Conservation (phyloP, 2,329 filamentous ascomycete species). For the Fusarium globosum region DNA sequence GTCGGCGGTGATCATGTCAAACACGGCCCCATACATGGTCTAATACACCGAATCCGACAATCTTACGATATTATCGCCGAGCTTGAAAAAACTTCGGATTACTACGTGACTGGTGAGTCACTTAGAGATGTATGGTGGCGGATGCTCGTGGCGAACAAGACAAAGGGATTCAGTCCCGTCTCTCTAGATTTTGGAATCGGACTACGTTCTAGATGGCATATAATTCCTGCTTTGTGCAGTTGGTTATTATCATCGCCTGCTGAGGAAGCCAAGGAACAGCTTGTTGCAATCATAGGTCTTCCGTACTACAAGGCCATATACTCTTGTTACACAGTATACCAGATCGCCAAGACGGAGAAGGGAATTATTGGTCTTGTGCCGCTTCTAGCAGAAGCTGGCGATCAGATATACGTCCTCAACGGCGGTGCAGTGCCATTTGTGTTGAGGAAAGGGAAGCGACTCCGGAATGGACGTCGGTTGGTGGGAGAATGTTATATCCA, state of each 20-base stretch:
- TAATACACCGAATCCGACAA: neutral
- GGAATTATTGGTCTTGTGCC: neutral
- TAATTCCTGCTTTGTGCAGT: rapidly evolving
- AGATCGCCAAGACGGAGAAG: neutral
- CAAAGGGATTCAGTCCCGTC: rapidly evolving
- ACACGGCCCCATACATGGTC: neutral
- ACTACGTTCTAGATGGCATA: neutral
- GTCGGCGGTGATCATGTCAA: neutral
- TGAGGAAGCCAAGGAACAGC: neutral
- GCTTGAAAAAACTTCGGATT: rapidly evolving
- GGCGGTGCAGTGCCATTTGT: neutral
- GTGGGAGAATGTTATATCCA: neutral
- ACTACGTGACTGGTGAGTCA: neutral
- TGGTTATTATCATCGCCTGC: rapidly evolving
- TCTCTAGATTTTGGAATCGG: neutral
- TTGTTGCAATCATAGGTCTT: neutral
- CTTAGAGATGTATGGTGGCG: neutral
- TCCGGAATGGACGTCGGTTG: neutral
- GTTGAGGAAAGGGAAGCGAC: neutral
- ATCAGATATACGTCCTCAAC: neutral
- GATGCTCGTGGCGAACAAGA: neutral
- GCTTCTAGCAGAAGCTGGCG: neutral
- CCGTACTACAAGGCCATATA: neutral
- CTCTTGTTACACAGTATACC: neutral
- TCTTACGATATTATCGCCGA: rapidly evolving